phyloP scores from a whole-genome alignment of 345 rosid species.

The Melaleuca quinquenervia region DNA sequence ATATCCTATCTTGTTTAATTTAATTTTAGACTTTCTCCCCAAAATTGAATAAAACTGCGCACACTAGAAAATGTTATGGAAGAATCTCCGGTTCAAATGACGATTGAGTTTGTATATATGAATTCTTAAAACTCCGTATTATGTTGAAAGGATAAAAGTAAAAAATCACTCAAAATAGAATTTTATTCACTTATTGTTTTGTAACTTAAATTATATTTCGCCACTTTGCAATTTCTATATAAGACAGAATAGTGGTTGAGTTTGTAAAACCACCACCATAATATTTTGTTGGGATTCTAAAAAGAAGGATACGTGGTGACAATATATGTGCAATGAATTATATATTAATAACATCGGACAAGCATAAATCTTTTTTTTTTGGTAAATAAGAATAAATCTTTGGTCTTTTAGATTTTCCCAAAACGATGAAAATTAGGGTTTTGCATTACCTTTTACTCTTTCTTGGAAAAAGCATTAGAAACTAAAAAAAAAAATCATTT shows the following conservation, averaged over 20 bases:
- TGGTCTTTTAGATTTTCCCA: neutral
- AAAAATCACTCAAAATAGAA: neutral
- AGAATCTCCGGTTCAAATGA: neutral
- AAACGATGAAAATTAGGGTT: neutral
- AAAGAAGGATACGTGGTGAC: neutral
- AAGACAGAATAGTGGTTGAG: neutral
- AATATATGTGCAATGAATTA: neutral
- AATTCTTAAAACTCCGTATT: neutral
- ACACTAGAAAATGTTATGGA: too few species aligned
- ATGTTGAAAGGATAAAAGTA: too few species aligned
- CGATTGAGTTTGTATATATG: neutral
- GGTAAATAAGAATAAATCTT: neutral
- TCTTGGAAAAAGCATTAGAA: neutral
- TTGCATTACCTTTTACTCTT: neutral
- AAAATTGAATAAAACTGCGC: too few species aligned
- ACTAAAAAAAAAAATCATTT: neutral
- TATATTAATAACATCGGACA: neutral
- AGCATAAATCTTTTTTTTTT: neutral
- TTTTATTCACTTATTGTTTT: neutral
- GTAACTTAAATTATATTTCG: neutral
- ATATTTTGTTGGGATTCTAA: neutral
- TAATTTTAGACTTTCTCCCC: too few species aligned
- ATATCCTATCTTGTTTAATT: too few species aligned
- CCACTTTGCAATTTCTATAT: neutral
- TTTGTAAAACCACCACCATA: neutral